phyloP scores from a whole-genome alignment of 2,329 filamentous ascomycete genomes.

The Tetracladium maxilliforme region DNA sequence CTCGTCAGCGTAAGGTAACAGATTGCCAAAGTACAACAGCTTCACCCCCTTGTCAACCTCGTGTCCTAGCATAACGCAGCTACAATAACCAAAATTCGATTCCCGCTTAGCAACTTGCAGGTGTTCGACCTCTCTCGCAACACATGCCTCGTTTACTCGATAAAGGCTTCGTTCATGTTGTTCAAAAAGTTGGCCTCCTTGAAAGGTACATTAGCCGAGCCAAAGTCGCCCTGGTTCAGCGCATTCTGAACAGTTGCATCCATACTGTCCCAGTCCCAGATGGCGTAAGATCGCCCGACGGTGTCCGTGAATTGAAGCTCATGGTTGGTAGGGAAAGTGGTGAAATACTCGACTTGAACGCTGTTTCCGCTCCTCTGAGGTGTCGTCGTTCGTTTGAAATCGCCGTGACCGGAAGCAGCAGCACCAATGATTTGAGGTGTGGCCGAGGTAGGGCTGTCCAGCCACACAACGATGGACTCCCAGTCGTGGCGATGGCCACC shows the following conservation, averaged over 20 bases:
- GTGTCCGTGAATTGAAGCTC: constrained; percentile 18
- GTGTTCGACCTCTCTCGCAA: too few species aligned
- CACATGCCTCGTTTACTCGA: too few species aligned
- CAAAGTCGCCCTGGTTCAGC: constrained; percentile 22
- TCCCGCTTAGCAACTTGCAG: too few species aligned
- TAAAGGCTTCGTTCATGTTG: constrained; percentile 5
- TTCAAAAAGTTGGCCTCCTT: constrained; percentile 12
- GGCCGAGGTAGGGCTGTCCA: constrained; percentile 12
- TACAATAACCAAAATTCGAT: too few species aligned
- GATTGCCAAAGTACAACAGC: too few species aligned
- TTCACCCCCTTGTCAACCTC: too few species aligned
- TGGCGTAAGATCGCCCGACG: constrained; percentile 19
- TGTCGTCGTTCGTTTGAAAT: constrained; percentile 12
- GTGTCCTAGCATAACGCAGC: too few species aligned
- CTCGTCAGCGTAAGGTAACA: too few species aligned
- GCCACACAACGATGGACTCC: constrained; percentile 19
- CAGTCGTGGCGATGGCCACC: constrained; percentile 24
- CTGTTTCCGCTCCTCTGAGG: constrained; percentile 9
- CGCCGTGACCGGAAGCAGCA: constrained; percentile 21
- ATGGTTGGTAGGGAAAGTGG: constrained; percentile 17
- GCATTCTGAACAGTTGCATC: constrained; percentile 17
- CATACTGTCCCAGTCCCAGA: constrained; percentile 28
- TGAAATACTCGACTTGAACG: constrained; percentile 17
- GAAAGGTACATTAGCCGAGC: constrained; percentile 24
- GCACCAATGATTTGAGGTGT: constrained; percentile 18